phyloP scores from a whole-genome alignment of 768 basidiomycete species.

The Kockovaella imperatae region DNA sequence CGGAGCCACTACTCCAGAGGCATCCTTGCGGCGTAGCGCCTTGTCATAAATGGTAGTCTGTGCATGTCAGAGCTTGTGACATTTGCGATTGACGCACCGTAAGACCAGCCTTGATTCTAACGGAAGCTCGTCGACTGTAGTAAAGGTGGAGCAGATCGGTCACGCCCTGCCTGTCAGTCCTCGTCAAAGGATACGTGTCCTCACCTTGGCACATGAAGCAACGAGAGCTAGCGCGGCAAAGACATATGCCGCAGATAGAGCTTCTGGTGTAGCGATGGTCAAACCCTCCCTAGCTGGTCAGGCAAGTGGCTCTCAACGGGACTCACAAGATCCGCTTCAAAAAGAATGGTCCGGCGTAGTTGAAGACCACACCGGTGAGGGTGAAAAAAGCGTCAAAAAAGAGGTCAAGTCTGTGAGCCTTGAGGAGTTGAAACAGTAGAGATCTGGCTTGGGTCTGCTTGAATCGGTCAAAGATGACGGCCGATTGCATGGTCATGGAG shows the following conservation, averaged over 20 bases:
- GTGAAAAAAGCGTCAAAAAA: slow-evolving; percentile 64
- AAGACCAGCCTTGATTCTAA: slow-evolving; percentile 66
- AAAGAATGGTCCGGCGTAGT: slow-evolving; percentile 77
- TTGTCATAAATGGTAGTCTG: slow-evolving; percentile 67
- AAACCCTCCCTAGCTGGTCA: slow-evolving; percentile 20
- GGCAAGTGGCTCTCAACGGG: not conserved
- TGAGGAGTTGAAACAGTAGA: slow-evolving; percentile 24
- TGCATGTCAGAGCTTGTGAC: not conserved
- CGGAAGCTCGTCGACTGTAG: slow-evolving; percentile 67
- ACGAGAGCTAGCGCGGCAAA: slow-evolving; percentile 70
- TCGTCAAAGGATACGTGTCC: not conserved
- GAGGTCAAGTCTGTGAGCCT: slow-evolving; percentile 29
- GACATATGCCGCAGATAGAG: slow-evolving; percentile 60
- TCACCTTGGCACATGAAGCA: slow-evolving; percentile 54
- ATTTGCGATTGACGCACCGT: slow-evolving; percentile 40
- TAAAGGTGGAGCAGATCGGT: slow-evolving; percentile 46
- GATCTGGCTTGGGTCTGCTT: slow-evolving; percentile 14
- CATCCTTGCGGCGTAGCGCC: slow-evolving; percentile 70
- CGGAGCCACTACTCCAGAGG: slow-evolving; percentile 58
- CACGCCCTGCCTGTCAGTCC: slow-evolving; percentile 15
- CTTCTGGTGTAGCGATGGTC: slow-evolving; percentile 49
- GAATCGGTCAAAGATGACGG: slow-evolving; percentile 29
- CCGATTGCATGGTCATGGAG: slow-evolving; percentile 31
- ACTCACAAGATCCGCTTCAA: slow-evolving; percentile 54
- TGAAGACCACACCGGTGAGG: slow-evolving; percentile 61